Evolutionary conservation across 106 monocot species (phyloP).

Genomic region (Amphibolis antarctica): DNA sequence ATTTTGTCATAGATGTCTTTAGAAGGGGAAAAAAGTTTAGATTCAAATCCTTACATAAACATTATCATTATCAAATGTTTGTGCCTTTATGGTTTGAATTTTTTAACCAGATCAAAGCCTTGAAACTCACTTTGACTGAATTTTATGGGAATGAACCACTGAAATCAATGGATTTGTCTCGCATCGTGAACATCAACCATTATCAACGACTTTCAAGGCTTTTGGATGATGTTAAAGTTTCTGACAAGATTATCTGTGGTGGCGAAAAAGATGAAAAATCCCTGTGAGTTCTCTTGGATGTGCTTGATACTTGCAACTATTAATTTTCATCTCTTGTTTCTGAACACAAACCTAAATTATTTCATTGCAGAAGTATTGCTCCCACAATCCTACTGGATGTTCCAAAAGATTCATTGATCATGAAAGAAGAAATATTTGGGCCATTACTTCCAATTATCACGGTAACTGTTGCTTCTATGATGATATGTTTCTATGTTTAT

Average conservation of each 20-base stretch:
- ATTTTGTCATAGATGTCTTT: too few species aligned
- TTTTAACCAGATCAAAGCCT: slow-evolving; percentile 21
- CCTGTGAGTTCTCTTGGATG: slow-evolving; percentile 9
- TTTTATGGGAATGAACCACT: slow-evolving; percentile 34
- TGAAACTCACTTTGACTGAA: slow-evolving; percentile 14
- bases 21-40: too few species aligned
- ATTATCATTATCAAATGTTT: too few species aligned
- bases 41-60: too few species aligned
- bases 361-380: slow-evolving; percentile 20
- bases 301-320: not conserved
- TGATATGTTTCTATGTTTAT: not conserved
- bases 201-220: slow-evolving; percentile 18
- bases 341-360: not conserved
- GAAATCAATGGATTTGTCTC: slow-evolving; percentile 30
- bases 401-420: slow-evolving; percentile 4
- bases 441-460: slow-evolving; percentile 26
- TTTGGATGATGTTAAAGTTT: slow-evolving; percentile 22
- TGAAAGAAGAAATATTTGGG: slow-evolving; percentile 33
- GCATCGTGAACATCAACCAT: slow-evolving; percentile 32
- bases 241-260: slow-evolving; percentile 23
- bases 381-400: slow-evolving; percentile 29
- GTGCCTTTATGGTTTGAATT: too few species aligned
- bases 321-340: not conserved
- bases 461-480: not conserved
- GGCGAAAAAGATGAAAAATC: slow-evolving; percentile 27